A percentile compares a stretch with the other conserved stretches of the same genome.
Conservation (phyloP, 257 asterid genomes). For the Solanum dulcamara region DNA sequence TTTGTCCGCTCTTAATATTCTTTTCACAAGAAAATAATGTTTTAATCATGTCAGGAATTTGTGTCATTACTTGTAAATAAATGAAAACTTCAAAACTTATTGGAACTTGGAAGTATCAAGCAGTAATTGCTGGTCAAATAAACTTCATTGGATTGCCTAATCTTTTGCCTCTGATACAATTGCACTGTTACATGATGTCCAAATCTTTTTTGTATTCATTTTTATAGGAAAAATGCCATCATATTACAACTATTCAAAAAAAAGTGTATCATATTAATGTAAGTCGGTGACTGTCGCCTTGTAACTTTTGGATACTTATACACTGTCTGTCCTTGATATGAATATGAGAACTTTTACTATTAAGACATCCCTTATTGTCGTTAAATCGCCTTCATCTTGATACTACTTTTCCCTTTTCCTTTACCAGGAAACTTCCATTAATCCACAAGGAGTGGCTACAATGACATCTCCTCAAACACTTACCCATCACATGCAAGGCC, state of each 20-base stretch:
- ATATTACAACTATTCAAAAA: not conserved
- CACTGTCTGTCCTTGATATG: not conserved
- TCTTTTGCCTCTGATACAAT: not conserved
- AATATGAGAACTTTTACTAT: not conserved
- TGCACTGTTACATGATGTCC: not conserved
- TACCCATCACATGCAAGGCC: constrained; percentile 70
- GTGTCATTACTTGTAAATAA: not conserved
- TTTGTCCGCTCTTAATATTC: not conserved
- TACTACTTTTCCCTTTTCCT: not conserved
- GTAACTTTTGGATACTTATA: not conserved
- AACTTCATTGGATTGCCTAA: not conserved
- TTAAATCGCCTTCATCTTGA: not conserved
- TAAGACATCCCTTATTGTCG: not conserved
- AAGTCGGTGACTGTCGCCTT: not conserved
- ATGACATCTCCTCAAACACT: constrained; percentile 69
- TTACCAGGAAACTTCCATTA: constrained; percentile 61
- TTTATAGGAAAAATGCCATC: not conserved
- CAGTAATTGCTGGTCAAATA: not conserved
- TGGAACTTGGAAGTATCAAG: not conserved
- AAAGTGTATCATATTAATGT: not conserved
- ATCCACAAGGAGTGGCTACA: constrained; percentile 72
- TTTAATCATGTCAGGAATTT: not conserved
- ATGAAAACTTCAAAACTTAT: not conserved
- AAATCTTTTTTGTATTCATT: not conserved
- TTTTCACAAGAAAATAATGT: not conserved